Base-by-base conservation (phyloP, 2,329 filamentous ascomycete species). In the Aspergillus brunneoviolaceus region DNA sequence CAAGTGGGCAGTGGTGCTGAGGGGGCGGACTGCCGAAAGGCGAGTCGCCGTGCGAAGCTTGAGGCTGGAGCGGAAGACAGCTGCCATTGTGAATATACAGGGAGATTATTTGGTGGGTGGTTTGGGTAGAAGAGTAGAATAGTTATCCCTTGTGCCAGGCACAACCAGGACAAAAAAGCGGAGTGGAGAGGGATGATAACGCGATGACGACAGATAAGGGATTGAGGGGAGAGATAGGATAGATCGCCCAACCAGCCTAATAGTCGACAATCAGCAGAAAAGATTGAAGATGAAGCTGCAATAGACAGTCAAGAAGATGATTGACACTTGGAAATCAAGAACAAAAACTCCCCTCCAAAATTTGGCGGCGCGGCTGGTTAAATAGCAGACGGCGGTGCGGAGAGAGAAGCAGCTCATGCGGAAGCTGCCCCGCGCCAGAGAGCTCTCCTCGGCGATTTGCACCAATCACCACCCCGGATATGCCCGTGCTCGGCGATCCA, bases 1-100 rank as follows among this genome's bases (percentile, higher is more conserved):
- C 45, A 76, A 67, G 45, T 67, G 65, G n/a, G 72, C 66, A 51
- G 74, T 74, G 59, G 76, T 74, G 45, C 70, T 73, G 59, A 78
- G 68, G 57, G 71, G 64, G 57, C 76, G 76, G 55, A 66, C 67
- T 57, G 69, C 70, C 31, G 72, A 73, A 27, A 74, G 64, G 52
- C 73, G 75, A 60, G 70, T 65, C 19, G 66, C 67, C 55, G 70
- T 69, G 61, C 72, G 71, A 66, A 76, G 62, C 61, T 71, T 69
- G 52, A 73, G 58, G 63, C 73, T 70, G 54, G 73, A 74, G 48
- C 76, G 75, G 64, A 74, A 67, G 56, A 75, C 62, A 27, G 72
- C 72, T 49, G 75, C 68, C 76, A 78, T 77, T 69, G 59, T 66
- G 61, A 61, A 45, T 19, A 29, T 45, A n/a, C 33, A n/a, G 14